Conservation (phyloP, 2,329 filamentous ascomycete species). For the Cytospora piceicola region DNA sequence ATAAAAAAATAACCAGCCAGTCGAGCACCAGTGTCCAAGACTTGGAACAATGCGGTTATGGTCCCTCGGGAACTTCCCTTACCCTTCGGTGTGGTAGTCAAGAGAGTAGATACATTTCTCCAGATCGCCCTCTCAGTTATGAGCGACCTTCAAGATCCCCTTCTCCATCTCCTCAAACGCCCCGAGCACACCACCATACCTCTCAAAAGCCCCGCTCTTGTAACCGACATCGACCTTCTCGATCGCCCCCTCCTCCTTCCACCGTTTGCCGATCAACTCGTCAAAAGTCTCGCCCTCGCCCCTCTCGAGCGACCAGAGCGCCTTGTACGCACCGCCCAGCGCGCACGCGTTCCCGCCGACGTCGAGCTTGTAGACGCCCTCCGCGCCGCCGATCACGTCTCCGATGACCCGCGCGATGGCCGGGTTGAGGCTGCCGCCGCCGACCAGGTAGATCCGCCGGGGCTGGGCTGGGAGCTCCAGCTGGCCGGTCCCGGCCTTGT, state of each 20-base stretch:
- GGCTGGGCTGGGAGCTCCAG: constrained; percentile 75
- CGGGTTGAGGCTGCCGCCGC: constrained; percentile 86
- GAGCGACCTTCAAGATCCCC: constrained; percentile 57
- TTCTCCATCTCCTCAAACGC: constrained; percentile 79
- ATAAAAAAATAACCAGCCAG: too few relatives aligned
- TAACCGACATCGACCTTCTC: constrained; percentile 84
- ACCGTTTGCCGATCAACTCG: constrained; percentile 79
- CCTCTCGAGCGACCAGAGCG: constrained; percentile 86
- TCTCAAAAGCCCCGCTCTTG: constrained; percentile 71
- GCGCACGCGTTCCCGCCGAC: constrained; percentile 96
- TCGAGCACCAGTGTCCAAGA: not conserved
- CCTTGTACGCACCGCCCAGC: constrained; percentile 92
- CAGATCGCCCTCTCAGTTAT: constrained; percentile 32
- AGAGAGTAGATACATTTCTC: not conserved
- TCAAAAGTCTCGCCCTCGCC: constrained; percentile 77
- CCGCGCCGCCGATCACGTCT: constrained; percentile 83
- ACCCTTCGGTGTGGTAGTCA: not conserved
- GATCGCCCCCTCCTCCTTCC: constrained; percentile 84
- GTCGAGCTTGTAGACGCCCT: constrained; percentile 91
- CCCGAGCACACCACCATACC: constrained; percentile 75
- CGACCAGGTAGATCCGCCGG: constrained; percentile 88
- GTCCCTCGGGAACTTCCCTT: not conserved
- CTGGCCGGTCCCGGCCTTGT: constrained; percentile 40
- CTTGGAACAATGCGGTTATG: not conserved
- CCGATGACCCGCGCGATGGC: constrained; percentile 86